Evolutionary conservation across 2,329 filamentous ascomycete species (phyloP), one percentile per base, ranked within the genome.

Genomic region (Fusarium haematococcum): DNA sequence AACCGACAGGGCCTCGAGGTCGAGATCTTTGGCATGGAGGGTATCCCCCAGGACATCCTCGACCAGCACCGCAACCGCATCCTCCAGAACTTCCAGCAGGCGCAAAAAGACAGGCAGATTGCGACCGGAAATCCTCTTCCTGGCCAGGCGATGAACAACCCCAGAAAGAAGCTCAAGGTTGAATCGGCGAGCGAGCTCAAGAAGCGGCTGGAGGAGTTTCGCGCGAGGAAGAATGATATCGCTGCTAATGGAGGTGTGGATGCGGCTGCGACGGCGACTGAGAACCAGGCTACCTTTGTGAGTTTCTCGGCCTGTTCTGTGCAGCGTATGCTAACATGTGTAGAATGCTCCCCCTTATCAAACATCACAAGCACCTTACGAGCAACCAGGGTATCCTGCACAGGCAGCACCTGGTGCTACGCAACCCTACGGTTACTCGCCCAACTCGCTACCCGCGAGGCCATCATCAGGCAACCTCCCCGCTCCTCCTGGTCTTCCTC

Each of bases 1-100:
- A 96, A 96, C 79, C 92, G 97, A 72, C 91, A 94, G 74, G 93
- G 93, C 68, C 91, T 97, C 69, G 95, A 97, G 69, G 91, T 97
- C 69, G 97, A 99, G 84, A 98, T 99, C 79, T 99, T 98, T 82
- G 97, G 96, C 80, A 98, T 98, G 94, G 95, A 98, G 83, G 97
- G 97, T 80, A 94, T 98, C 41, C 97, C 97, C 4, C 93, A 95
- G 68, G 94, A 98, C 67, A 90, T 97, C 71, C 86, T 94, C 67
- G 90, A 94, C 79, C 90, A 93, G 80, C 95, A 98, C 86, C 93
- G 94, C 80, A 94, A 97, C 83, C 91, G 94, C 78, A 94, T 98
- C 81, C 91, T 95, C 73, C 90, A 94, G 77, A 92, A 93, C 83
- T 98, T 93, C 83, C 96, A 97, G 83, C 92, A 95, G 81, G 92